Base-by-base conservation (phyloP, 2,329 filamentous ascomycete genomes). In the Leptoxyphium fumago region DNA sequence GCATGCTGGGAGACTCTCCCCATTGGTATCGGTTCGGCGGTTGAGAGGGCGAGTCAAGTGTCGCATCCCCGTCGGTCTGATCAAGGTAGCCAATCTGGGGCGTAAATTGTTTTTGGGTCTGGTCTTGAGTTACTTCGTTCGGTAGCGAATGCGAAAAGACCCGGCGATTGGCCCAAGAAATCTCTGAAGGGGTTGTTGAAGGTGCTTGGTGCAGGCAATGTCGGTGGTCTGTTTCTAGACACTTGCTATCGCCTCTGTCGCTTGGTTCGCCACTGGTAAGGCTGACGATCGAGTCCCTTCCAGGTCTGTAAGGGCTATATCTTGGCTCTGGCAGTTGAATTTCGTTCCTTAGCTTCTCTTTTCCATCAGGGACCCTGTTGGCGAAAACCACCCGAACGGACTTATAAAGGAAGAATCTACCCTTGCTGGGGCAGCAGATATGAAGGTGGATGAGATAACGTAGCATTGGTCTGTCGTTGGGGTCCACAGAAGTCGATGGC, bases 351-450 rank as follows among this genome's bases (percentile, higher is more conserved):
- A 98, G 71, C 57, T 82, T 89, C 63, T 96, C 89, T 59, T 95
- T 94, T 36, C 86, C 89, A 54, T 96, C 91, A 0, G 91, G 89
- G 0, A 95, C 89, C 21, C 91, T 78, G 59, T 96, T 96, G 43
- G 91, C 91, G 60, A 98, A 98, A 2, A 98, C 89, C 30, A 96
- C 85, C 11, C 91, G 80, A 46, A 96, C 83, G 54, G 78, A 86
- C 55, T 91, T 93, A 67, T 96, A 91, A 5, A 98, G 70, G 55
- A 87, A 96, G 61, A 80, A 94, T 10, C 88, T 78, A 5, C 84
- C 86, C 50, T 80, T 83, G 0, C 80, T 77, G 1, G 86, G 82
- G 55, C 82, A 89, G 64, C 89, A 96, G 45, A 98, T 91, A 59
- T 96, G 86, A 42, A 98, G 59, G 58, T 98, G 91, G 43, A 94